Percentiles rank a stretch among this genome's conserved stretches.
phyloP scores from a whole-genome alignment of 2,329 filamentous ascomycete species.

The Ophiostoma sp. region DNA sequence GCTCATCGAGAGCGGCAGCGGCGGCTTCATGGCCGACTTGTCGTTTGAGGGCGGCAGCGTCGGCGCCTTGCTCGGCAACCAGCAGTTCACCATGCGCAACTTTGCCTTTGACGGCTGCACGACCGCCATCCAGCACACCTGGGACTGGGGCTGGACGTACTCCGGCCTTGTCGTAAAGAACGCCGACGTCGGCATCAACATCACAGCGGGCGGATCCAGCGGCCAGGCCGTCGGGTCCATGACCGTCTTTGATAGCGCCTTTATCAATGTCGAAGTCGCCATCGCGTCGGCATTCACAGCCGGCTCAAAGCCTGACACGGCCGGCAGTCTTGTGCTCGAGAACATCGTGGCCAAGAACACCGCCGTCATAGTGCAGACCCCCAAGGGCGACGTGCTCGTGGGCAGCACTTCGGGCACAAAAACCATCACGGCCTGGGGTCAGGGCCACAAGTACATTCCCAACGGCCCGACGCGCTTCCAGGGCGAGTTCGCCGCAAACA shows the following conservation, averaged over 20 bases:
- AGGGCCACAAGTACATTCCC: conserved; percentile 59
- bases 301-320: conserved; percentile 37
- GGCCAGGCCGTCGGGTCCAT: conserved; percentile 54
- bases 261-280: conserved; percentile 58
- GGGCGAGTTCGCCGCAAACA: conserved; percentile 42
- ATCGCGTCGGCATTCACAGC: conserved; percentile 56
- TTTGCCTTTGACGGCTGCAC: conserved; percentile 59
- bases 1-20: conserved; percentile 34
- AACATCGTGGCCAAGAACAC: conserved; percentile 39
- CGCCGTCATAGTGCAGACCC: conserved; percentile 37
- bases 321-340: conserved; percentile 54
- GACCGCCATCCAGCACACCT: conserved; percentile 62
- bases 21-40: conserved; percentile 46
- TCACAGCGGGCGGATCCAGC: conserved; percentile 33
- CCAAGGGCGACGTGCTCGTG: conserved; percentile 45
- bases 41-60: conserved; percentile 54
- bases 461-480: conserved; percentile 42
- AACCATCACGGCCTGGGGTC: conserved; percentile 57
- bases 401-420: conserved; percentile 44
- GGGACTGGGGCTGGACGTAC: conserved; percentile 71
- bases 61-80: conserved; percentile 60
- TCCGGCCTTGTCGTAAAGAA: conserved; percentile 56
- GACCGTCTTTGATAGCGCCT: conserved; percentile 38
- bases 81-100: conserved; percentile 66
- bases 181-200: conserved; percentile 56